Conservation (phyloP, 1,139 yeast genomes). For the Hansenula anomala region DNA sequence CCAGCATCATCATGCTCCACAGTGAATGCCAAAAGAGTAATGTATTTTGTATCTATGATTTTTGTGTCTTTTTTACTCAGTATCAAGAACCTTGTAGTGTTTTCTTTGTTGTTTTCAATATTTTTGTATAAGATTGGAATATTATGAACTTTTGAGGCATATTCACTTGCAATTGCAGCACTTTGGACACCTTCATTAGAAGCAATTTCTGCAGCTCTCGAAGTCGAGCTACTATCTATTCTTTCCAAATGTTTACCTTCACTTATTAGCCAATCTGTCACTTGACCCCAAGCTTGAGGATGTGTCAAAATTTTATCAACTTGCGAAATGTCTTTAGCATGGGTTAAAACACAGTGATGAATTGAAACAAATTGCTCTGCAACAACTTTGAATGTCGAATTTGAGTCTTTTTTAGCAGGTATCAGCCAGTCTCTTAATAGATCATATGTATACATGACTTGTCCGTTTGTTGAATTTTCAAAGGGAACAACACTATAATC, state of each 20-base stretch:
- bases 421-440: slow-evolving; percentile 64
- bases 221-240: slow-evolving; percentile 73
- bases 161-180: slow-evolving; percentile 56
- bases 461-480: slow-evolving; percentile 94
- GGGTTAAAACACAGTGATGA: slow-evolving; percentile 68
- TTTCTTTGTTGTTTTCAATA: slow-evolving; percentile 67
- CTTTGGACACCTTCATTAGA: slow-evolving; percentile 30
- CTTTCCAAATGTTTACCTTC: slow-evolving; percentile 35
- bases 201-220: slow-evolving; percentile 75
- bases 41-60: slow-evolving; percentile 14
- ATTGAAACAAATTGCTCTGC: slow-evolving; percentile 83
- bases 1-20: slow-evolving; percentile 71
- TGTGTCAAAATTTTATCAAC: slow-evolving; percentile 72
- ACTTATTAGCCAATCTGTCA: slow-evolving; percentile 45
- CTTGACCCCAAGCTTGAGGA: slow-evolving; percentile 98
- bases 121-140: slow-evolving; percentile 51
- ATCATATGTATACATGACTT: slow-evolving; percentile 82
- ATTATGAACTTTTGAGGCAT: slow-evolving; percentile 61
- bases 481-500: slow-evolving; percentile 84
- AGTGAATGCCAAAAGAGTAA: slow-evolving; percentile 63
- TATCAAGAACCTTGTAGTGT: slow-evolving; percentile 82
- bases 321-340: slow-evolving; percentile 36
- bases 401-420: slow-evolving; percentile 8
- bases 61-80: slow-evolving; percentile 29
- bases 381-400: slow-evolving; percentile 45